Base-by-base conservation (phyloP, 129 eudicot genomes). In the Logfia minima region DNA sequence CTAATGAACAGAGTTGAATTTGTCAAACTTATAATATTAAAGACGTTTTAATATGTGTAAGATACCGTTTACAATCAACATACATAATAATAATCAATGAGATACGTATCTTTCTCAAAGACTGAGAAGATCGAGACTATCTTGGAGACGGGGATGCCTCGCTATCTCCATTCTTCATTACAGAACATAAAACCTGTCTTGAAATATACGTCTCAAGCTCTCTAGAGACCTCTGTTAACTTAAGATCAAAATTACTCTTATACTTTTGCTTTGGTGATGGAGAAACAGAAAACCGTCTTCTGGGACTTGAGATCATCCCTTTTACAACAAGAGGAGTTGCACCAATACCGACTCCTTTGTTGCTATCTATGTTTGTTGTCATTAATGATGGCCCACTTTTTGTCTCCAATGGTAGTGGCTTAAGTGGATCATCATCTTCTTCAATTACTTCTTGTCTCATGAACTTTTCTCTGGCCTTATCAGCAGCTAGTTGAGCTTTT, bases 141-240 rank as follows among this genome's bases (percentile, higher is more conserved):
- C 90, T 84, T 21, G 96, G 87, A 58, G 96, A 83, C 18, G 55
- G 75, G 71, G 93, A 87, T 59, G 85, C 77, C 77, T 86, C 92
- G 60, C 63, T 67, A n/a, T 77, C 93, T 11, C 84, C 83, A 48
- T 83, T 86, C 75, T 84, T 90, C 18, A 90, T 58, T 78, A 89
- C 91, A 13, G 97, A 87, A 78, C 93, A 84, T 78, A 93, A 37
- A 10, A 89, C 97, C 82, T 93, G 98, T 77, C 89, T 93, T 1
- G 97, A 93, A 9, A 93, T 89, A 64, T 91, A 88, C 7, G 90
- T 86, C 78, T 93, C 98, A 65, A 93, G 92, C 78, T 93, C 98
- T 84, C 69, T 86, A 63, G 98, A 93, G 31, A 93, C 96, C 67
- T 83, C 90, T 0, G 92, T 90, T 74, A 93, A 81, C 84, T 90